Evolutionary conservation across 192 early-diverging fungal genomes (phyloP), one percentile per base, ranked within the genome.

Genomic region (Glomus cerebriforme): DNA sequence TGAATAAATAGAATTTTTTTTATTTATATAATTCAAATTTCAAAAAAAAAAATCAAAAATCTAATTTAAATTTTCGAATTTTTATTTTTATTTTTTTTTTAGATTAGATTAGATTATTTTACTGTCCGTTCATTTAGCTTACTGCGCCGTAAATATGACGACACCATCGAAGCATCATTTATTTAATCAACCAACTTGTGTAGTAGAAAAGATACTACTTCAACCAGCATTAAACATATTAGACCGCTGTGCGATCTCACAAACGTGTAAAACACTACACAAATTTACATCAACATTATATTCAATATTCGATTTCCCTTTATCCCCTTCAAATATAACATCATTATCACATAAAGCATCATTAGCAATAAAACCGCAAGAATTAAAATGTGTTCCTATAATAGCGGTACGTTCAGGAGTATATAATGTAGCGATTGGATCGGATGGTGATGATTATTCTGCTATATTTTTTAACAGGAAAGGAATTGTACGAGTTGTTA

Each of bases 401-500:
- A 63, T 63, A 27, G n/a, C 19, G 15, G 62, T 63, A 0, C 62
- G 62, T 29, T 63, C 62, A 7, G 62, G 62, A 27, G 62, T 63
- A 2, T 63, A 63, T 29, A 63, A 63, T 12, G 27, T 63, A 13
- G 62, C 62, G 13, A 63, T 63, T 27, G 62, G 62, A 29, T 29
- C 27, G 13, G 27, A 63, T 63, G 62, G 62, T 63, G 24, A 63
- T 63, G 62, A 63, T 12, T 63, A 63, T 29, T 63, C 62, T 29
- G 62, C 62, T 6, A 63, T 63, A 63, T 63, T 63, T 63, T 63
- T 63, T 26, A 63, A 63, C 27, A 63, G 9, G 13, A 63, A 63
- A 26, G n/a, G 62, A 27, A 63, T 63, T 26, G 62, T 63, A 24
- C n/a, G 62, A 1, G 62, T 63, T 12, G 62, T 63, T 15, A 63